A percentile compares a stretch with the other conserved stretches of the same genome.
phyloP scores from a whole-genome alignment of 441 rosid species.

The Biscutella laevigata region DNA sequence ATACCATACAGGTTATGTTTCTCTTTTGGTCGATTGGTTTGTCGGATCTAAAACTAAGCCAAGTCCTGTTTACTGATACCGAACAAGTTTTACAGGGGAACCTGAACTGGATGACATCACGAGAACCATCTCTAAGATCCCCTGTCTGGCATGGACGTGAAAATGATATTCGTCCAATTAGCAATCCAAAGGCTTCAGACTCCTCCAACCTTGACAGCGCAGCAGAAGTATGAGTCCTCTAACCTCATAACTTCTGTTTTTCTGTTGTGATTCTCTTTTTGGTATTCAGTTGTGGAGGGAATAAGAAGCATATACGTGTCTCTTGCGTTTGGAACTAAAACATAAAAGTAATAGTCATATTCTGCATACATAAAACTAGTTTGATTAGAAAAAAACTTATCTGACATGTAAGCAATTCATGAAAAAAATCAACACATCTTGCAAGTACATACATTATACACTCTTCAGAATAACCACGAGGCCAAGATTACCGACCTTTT shows the following conservation, averaged over 20 bases:
- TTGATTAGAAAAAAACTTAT: background rate
- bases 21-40: conserved; percentile 11
- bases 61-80: conserved; percentile 21
- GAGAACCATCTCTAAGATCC: conserved; percentile 81
- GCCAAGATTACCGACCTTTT: background rate
- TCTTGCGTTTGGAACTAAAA: conserved; percentile 11
- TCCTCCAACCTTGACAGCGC: conserved; percentile 96
- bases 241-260: conserved; percentile 11
- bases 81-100: conserved; percentile 58
- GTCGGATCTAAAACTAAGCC: conserved; percentile 13
- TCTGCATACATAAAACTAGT: background rate
- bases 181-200: conserved; percentile 95
- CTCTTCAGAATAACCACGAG: background rate
- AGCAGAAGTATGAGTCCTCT: conserved; percentile 66
- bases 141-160: conserved; percentile 97
- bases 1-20: conserved; percentile 81
- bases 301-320: background rate
- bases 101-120: conserved; percentile 99
- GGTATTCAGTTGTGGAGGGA: background rate
- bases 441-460: background rate
- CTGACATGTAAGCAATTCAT: background rate
- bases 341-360: conserved; percentile 8
- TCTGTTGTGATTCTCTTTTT: conserved; percentile 12
- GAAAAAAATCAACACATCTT: background rate
- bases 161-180: conserved; percentile 93